Conservation (phyloP, 2,329 filamentous ascomycete species). For the Neofusicoccum laricinum region DNA sequence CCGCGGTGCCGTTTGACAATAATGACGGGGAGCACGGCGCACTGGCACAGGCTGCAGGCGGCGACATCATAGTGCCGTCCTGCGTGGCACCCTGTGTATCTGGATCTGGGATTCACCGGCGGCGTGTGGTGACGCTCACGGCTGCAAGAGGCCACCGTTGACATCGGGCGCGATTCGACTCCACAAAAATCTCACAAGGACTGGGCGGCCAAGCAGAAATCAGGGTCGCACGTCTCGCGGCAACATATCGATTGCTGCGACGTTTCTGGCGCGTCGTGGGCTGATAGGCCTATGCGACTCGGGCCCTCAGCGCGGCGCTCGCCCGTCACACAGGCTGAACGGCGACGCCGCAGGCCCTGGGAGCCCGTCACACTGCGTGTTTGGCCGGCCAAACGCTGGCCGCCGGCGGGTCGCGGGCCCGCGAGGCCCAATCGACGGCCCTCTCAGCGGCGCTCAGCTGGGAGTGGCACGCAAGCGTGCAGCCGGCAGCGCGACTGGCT, state of each 20-base stretch:
- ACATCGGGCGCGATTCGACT: not conserved
- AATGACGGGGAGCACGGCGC: slow-evolving; percentile 5
- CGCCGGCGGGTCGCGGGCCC: slow-evolving; percentile 1
- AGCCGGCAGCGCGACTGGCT: slow-evolving; percentile 7
- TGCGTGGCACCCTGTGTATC: slow-evolving; percentile 15
- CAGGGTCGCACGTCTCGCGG: slow-evolving; percentile 15
- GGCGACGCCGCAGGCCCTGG: not conserved
- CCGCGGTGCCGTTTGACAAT: slow-evolving; percentile 11
- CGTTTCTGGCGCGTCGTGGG: not conserved
- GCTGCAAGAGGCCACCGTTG: slow-evolving; percentile 5
- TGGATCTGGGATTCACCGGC: slow-evolving; percentile 15
- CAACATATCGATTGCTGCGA: slow-evolving; percentile 18
- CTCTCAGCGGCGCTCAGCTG: not conserved
- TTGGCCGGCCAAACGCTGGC: not conserved
- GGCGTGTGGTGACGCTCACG: slow-evolving; percentile 9
- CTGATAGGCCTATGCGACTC: slow-evolving; percentile 14
- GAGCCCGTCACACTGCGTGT: slow-evolving; percentile 1
- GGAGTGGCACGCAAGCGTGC: slow-evolving; percentile 8
- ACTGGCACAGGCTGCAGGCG: slow-evolving; percentile 6
- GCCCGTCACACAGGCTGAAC: slow-evolving; percentile 4
- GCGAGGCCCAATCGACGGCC: slow-evolving; percentile 14
- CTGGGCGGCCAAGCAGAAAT: slow-evolving; percentile 10
- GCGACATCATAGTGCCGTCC: slow-evolving; percentile 15
- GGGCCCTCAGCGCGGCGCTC: not conserved
- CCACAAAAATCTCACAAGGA: slow-evolving; percentile 4